Evolutionary conservation across 2,329 filamentous ascomycete species (phyloP), one percentile per base, ranked within the genome.

Genomic region (Fusarium siculi): DNA sequence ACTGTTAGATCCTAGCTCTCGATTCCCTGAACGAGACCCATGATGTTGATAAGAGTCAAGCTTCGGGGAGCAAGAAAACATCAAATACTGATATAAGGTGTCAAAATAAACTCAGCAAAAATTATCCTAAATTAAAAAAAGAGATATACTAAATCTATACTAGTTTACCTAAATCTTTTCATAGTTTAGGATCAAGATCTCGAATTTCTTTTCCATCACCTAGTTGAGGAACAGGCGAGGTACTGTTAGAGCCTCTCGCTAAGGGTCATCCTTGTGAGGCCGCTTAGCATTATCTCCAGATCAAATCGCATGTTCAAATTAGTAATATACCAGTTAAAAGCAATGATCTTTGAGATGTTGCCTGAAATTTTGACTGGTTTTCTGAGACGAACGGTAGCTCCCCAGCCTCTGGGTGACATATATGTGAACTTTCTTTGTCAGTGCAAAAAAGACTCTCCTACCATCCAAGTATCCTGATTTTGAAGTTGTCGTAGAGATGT

Each of bases 1-100:
- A 30, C 25, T 64, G 18, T 52, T 37, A 46, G 53, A 52, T 25
- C 50, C 65, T 37, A 50, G 50, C 44, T 68, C 65, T 63, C 40
- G 19, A 28, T 47, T 28, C 43, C 44, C 19, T 47, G 43, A 44
- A 63, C 18, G 39, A 63, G 64, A 43, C 50, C 36, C 23, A 42
- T 40, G 44, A 40, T 42, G 40, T 25, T 46, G 63, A 62, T 50
- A 39, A 61, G 56, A 47, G 25, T n/a, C 47, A n/a, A 46, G 42
- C 44, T 23, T 28, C 4, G 9, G 25, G n/a, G 19, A 21, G 44
- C 25, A 28, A 47, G 44, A 47, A 46, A 47, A 28, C 10, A 21
- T 21, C 44, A 28, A 12, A 28, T 9, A 7, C 7, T 28, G 14
- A 21, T 28, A 28, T 9, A 19, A 8, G 12, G 18, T 15, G 7